Evolutionary conservation across 768 basidiomycete species (phyloP).

Genomic region (Agrocybe praecox): DNA sequence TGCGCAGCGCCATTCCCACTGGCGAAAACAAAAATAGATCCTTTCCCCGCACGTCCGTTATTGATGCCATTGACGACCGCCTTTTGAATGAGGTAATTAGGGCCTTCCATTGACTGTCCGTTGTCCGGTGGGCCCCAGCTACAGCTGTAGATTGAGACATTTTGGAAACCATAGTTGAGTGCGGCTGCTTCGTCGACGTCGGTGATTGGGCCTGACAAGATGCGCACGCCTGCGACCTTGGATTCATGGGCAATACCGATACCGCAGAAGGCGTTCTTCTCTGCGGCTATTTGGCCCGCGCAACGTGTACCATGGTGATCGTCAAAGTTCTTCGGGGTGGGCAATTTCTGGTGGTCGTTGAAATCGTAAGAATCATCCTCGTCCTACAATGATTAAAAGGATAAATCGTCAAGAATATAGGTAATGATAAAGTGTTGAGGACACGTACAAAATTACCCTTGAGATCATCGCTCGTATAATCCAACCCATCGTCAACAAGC

Average conservation of each 20-base stretch:
- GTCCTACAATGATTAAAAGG: conserved; percentile 59
- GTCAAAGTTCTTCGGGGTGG: conserved; percentile 84
- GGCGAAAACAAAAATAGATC: conserved; percentile 95
- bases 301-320: conserved; percentile 98
- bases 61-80: conserved; percentile 93
- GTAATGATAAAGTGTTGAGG: too few relatives aligned
- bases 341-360: conserved; percentile 89
- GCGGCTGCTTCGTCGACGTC: conserved; percentile 96
- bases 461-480: conserved; percentile 86
- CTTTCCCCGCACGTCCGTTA: conserved; percentile 86
- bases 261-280: conserved; percentile 91
- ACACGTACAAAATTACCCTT: conserved; percentile 91
- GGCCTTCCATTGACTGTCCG: conserved; percentile 92
- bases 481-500: conserved; percentile 94
- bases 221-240: conserved; percentile 92
- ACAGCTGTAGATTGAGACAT: conserved; percentile 92
- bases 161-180: conserved; percentile 92
- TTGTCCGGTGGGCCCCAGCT: conserved; percentile 99
- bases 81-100: conserved; percentile 87
- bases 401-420: too few relatives aligned
- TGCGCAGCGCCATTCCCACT: conserved; percentile 92
- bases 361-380: conserved; percentile 92
- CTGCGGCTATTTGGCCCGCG: conserved; percentile 94
- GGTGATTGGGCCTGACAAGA: conserved; percentile 92
- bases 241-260: conserved; percentile 92